Evolutionary conservation across 169 alveolate genomes (phyloP).

Genomic region (Plasmodium vivax): DNA sequence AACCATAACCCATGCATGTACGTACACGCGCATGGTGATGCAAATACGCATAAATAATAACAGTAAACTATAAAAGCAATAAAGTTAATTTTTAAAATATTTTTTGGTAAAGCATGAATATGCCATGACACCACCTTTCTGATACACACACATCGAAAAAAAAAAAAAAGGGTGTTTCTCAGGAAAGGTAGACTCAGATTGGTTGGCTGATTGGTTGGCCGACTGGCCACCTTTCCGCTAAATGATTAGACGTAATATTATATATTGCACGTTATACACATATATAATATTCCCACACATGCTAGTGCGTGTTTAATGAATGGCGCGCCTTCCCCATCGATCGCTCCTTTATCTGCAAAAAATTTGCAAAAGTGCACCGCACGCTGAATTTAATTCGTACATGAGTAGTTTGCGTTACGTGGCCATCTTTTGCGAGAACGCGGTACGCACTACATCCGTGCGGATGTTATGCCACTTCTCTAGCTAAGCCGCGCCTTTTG

Average conservation of each 20-base stretch:
- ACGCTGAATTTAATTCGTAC: neutral
- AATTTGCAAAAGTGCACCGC: neutral
- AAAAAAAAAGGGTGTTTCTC: neutral
- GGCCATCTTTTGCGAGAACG: neutral
- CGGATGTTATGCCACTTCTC: neutral
- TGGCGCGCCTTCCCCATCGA: neutral
- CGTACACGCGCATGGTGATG: neutral
- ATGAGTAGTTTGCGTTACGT: neutral
- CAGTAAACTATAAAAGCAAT: slow-evolving; percentile 10
- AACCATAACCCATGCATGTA: slow-evolving; percentile 16
- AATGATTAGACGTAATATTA: neutral
- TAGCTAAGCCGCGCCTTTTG: neutral
- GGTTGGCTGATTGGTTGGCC: neutral
- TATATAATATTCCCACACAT: slow-evolving; percentile 23
- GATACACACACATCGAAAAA: neutral
- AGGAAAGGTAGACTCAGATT: neutral
- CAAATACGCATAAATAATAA: slow-evolving; percentile 3
- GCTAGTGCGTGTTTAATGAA: neutral
- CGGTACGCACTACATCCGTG: neutral
- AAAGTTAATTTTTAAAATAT: slow-evolving; percentile 44
- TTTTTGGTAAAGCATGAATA: slow-evolving; percentile 10
- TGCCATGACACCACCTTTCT: neutral
- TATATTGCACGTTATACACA: slow-evolving; percentile 19
- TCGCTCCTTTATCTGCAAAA: slow-evolving; percentile 3
- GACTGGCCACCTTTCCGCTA: neutral